Conservation (phyloP, 805 yeast genomes). For the Barnettozyma sucrosica region DNA sequence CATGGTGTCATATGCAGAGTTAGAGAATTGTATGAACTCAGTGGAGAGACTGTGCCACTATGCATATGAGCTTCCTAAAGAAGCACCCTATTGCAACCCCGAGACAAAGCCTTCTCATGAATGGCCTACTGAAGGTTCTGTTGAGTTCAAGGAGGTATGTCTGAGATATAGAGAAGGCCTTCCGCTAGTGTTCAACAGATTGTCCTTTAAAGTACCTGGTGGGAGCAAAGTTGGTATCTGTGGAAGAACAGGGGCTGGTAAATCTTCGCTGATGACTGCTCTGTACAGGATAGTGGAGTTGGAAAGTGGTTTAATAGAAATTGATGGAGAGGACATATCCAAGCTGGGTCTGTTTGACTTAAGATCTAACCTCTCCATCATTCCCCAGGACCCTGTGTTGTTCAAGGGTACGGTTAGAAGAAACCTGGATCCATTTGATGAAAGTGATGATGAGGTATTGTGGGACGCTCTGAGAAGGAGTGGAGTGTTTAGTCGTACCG, state of each 20-base stretch:
- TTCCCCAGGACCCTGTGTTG: slow-evolving; percentile 79
- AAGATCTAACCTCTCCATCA: slow-evolving; percentile 59
- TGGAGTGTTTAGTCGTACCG: slow-evolving; percentile 41
- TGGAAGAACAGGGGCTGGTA: slow-evolving; percentile 67
- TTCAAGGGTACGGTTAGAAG: slow-evolving; percentile 66
- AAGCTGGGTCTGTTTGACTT: slow-evolving; percentile 57
- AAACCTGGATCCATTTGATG: slow-evolving; percentile 67
- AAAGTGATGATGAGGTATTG: slow-evolving; percentile 48
- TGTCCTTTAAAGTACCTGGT: slow-evolving; percentile 38
- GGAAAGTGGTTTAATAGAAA: slow-evolving; percentile 47
- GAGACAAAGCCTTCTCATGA: slow-evolving; percentile 23
- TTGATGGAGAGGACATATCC: slow-evolving; percentile 63
- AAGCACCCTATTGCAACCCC: slow-evolving; percentile 50
- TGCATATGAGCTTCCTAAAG: slow-evolving; percentile 58
- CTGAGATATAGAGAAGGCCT: slow-evolving; percentile 47
- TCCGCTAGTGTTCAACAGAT: slow-evolving; percentile 44
- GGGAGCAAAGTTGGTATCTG: slow-evolving; percentile 57
- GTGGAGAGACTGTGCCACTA: slow-evolving; percentile 67
- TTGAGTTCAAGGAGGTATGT: slow-evolving; percentile 41
- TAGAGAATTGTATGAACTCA: slow-evolving; percentile 59
- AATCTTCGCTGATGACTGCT: slow-evolving; percentile 55
- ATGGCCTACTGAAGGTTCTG: slow-evolving; percentile 24
- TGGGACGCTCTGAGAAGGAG: slow-evolving; percentile 60
- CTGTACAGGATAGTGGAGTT: slow-evolving; percentile 57
- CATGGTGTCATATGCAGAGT: slow-evolving; percentile 55